Conservation (phyloP, 495 filamentous ascomycete species). For the Neurospora sp. region DNA sequence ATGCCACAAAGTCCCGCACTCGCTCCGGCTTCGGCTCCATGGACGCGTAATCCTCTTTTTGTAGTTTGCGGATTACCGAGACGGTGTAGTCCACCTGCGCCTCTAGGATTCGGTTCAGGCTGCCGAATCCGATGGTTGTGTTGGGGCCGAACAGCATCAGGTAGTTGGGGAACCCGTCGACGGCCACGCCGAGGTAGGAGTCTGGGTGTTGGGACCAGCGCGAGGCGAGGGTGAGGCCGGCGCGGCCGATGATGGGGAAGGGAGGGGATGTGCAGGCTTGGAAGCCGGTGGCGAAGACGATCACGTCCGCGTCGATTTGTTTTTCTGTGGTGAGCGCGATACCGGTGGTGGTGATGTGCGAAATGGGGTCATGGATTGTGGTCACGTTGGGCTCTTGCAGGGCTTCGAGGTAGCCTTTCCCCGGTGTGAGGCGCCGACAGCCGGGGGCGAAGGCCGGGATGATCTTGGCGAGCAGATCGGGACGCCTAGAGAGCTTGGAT, state of each 20-base stretch:
- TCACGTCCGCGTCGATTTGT: constrained; percentile 30
- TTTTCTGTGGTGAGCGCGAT: constrained; percentile 27
- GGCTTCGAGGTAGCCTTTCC: constrained; percentile 61
- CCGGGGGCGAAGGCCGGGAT: constrained; percentile 55
- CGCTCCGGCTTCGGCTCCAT: constrained; percentile 42
- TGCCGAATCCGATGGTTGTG: constrained; percentile 44
- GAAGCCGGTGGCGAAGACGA: constrained; percentile 62
- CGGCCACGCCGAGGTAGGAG: constrained; percentile 53
- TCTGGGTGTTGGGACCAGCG: constrained; percentile 43
- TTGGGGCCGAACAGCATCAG: constrained; percentile 55
- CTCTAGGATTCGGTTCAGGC: constrained; percentile 45
- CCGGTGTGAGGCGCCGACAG: constrained; percentile 63
- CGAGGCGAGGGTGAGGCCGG: constrained; percentile 36
- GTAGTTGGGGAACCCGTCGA: constrained; percentile 58
- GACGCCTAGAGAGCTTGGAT: constrained; percentile 19
- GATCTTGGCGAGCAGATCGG: constrained; percentile 26
- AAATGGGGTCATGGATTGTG: constrained; percentile 46
- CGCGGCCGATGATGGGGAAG: constrained; percentile 47
- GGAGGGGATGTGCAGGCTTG: constrained; percentile 47
- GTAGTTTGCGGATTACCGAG: constrained; percentile 54
- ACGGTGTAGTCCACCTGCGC: constrained; percentile 52
- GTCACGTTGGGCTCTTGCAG: constrained; percentile 51
- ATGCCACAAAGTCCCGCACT: constrained; percentile 50
- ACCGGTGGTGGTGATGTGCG: constrained; percentile 39
- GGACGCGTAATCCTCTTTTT: constrained; percentile 55